Evolutionary conservation across 257 asterid genomes (phyloP), one percentile per base, ranked within the genome.

Genomic region (Scutellaria minor): DNA sequence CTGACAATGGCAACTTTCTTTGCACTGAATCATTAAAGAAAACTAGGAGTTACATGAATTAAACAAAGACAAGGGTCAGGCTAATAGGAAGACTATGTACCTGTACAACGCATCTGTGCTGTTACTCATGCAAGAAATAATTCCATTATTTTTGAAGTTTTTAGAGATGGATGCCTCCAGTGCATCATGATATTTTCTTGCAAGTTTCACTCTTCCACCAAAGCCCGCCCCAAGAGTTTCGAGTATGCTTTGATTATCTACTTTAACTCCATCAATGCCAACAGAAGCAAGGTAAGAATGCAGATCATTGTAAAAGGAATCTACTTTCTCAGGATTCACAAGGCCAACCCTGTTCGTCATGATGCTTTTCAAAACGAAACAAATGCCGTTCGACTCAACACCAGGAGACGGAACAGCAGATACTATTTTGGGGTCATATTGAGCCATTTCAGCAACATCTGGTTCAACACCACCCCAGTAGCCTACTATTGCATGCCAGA

Each of bases 381-480:
- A 86, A 45, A 83, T 53, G 20, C 89, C 96, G 31, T 84, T 88
- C 13, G 91, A 80, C 78, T 79, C 83, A 14, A 88, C 86, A 9
- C 96, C 95, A 9, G 89, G 88, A 20, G 96, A 82, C 2, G 97
- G 87, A 51, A 89, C 66, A 7, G 75, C 85, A 12, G 75, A 60
- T 22, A 84, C 82, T 47, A 89, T 76, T 79, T 82, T 75, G 42
- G 95, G 75, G 12, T 78, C 87, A 20, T 89, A 91, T 62, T 80
- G 81, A 68, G 82, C 83, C 94, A 85, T 86, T 77, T 56, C 90
- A 22, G 92, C 70, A 65, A 80, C 85, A 54, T 86, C 87, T 0
- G 96, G 95, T 42, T 79, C 78, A 11, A 86, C 90, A 61, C 97
- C 96, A 4, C 97, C 96, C 97, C 96, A 91, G 76, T 89, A 91